Conservation (phyloP, 1,284 basidiomycete species). For the Cryptococcus sp. region DNA sequence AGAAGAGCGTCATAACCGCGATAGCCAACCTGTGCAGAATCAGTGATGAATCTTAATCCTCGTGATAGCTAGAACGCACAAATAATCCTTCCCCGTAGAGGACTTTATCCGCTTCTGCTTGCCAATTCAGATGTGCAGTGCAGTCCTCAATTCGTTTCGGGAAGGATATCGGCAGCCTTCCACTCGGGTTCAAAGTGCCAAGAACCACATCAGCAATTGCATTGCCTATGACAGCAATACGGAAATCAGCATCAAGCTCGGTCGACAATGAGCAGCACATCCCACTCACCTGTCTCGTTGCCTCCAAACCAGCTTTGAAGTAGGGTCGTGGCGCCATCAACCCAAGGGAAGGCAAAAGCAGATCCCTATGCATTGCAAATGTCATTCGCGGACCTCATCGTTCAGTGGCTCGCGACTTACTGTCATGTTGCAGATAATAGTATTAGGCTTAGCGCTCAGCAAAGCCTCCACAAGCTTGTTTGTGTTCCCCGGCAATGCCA, state of each 20-base stretch:
- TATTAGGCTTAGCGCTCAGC: conserved; percentile 58
- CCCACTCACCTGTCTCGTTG: conserved; percentile 57
- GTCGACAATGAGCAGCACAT: no score
- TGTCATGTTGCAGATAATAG: conserved; percentile 55
- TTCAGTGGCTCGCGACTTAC: no score
- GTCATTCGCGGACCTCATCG: no score
- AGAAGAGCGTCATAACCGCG: no score
- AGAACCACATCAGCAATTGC: conserved; percentile 44
- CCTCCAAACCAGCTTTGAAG: conserved; percentile 63
- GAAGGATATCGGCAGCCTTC: conserved; percentile 42
- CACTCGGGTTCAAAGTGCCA: conserved; percentile 43
- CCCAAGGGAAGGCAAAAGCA: conserved; percentile 60
- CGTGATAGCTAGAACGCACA: conserved; percentile 1
- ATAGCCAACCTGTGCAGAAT: no score
- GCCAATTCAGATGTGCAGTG: conserved; percentile 24
- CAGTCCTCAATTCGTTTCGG: conserved; percentile 36
- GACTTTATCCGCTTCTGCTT: neutral
- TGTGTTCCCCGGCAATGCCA: conserved; percentile 52
- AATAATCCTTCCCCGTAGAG: neutral
- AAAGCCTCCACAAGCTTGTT: conserved; percentile 60
- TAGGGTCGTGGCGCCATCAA: conserved; percentile 55
- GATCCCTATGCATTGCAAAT: conserved; percentile 55
- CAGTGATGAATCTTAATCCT: neutral
- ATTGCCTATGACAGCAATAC: no score
- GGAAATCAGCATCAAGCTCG: no score